Evolutionary conservation across 225 moss, liverwort and hornwort genomes (phyloP).

Genomic region (Sphagnum tenellum): DNA sequence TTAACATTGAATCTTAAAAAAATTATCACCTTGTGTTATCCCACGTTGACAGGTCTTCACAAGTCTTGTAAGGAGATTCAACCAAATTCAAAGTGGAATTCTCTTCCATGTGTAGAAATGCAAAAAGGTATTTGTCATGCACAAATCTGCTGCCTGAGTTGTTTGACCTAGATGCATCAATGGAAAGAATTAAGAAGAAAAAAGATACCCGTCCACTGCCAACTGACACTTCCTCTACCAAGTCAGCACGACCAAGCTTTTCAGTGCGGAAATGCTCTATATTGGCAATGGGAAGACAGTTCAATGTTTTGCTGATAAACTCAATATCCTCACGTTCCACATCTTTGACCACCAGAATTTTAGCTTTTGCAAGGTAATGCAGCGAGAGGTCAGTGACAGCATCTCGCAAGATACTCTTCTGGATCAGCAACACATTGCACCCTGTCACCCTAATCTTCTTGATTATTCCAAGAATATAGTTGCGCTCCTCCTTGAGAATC

Average conservation of each 20-base stretch:
- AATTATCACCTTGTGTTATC: neutral
- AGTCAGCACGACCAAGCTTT: slow-evolving; percentile 83
- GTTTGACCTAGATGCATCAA: no score
- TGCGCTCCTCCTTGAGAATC: slow-evolving; percentile 94
- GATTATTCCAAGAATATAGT: slow-evolving; percentile 92
- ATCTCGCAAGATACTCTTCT: slow-evolving; percentile 97
- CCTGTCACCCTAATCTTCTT: slow-evolving; percentile 95
- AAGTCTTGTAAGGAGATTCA: no score
- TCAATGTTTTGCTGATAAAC: slow-evolving; percentile 92
- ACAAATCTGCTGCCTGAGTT: neutral
- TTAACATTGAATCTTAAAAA: neutral
- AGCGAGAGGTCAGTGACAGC: slow-evolving; percentile 94
- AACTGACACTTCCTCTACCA: slow-evolving; percentile 85
- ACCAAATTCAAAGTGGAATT: no score
- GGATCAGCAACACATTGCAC: slow-evolving; percentile 79
- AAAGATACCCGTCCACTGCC: slow-evolving; percentile 64
- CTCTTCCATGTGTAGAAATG: neutral
- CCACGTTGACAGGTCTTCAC: no score
- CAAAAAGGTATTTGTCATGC: neutral
- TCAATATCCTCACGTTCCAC: slow-evolving; percentile 96
- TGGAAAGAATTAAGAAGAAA: no score
- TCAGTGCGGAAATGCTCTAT: slow-evolving; percentile 92
- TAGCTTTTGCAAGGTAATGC: slow-evolving; percentile 92
- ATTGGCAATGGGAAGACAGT: slow-evolving; percentile 83
- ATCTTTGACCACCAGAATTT: slow-evolving; percentile 90